Conservation (phyloP, 176 grass and related monocot species). For the Microstegium vimineum region DNA sequence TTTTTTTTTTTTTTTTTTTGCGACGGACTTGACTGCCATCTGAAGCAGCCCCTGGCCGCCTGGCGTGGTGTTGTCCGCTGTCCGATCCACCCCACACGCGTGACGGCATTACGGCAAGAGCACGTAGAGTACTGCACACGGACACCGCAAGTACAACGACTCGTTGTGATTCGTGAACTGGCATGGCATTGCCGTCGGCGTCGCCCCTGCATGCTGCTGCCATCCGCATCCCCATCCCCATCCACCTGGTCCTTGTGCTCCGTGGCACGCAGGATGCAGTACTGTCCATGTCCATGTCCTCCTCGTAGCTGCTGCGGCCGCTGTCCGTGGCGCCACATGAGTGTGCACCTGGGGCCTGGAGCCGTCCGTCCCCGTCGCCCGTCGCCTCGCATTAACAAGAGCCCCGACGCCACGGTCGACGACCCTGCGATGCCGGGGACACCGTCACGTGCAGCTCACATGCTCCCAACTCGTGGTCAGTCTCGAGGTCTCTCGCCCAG, state of each 20-base stretch:
- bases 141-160: not conserved
- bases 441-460: slow-evolving; percentile 36
- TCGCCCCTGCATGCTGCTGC: not conserved
- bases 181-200: not conserved
- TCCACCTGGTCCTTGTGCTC: not conserved
- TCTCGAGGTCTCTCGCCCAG: not conserved
- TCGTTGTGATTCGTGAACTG: not conserved
- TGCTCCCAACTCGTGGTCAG: not conserved
- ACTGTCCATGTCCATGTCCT: not conserved
- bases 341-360: slow-evolving; percentile 8
- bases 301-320: not conserved
- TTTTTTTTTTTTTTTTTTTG: too few relatives aligned
- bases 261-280: too few relatives aligned
- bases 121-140: slow-evolving; percentile 1
- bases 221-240: not conserved
- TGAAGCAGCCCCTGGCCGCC: not conserved
- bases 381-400: slow-evolving; percentile 10
- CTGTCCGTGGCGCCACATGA: not conserved
- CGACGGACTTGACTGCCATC: not conserved
- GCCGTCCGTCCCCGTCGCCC: not conserved
- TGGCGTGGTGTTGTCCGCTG: not conserved
- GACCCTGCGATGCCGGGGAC: not conserved
- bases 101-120: not conserved
- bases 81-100: not conserved
- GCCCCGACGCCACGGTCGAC: not conserved